Base-by-base conservation (phyloP, 495 filamentous ascomycete species). In the Tuber microsphaerosporum region DNA sequence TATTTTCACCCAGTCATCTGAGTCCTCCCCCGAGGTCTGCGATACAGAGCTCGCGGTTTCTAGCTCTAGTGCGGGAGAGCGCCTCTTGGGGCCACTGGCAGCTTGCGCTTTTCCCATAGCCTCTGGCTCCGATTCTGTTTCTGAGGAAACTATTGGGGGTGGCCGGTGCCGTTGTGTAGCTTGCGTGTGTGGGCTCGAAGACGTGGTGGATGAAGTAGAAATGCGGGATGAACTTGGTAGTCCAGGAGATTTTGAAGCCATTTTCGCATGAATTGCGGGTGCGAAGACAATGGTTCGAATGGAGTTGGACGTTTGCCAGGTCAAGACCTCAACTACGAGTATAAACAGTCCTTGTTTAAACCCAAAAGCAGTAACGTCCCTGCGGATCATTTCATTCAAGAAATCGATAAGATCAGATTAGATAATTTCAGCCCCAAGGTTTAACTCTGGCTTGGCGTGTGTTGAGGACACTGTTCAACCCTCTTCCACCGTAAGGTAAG, bases 91-190 rank as follows among this genome's bases (percentile, higher is more conserved):
- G 26, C 26, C 26, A 7, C 56, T 34, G 12, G n/a, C 16, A 65
- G 12, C 56, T 34, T 65, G 56, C 14, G 56, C 26, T 65, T 65
- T 65, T 31, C 56, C 14, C 0, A 72, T 20, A 20, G 61, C 37
- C 61, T 73, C 73, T 41, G 76, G 45, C 44, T 79, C 77, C 10
- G 51, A 72, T 75, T 79, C 73, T 42, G 56, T 34, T 26, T 79
- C 77, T 1, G 82, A 77, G 26, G 75, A 76, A 75, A 82, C 75
- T 43, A 77, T 69, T 51, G 69, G 51, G 22, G 81, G 78, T n/a
- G 73, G 76, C 45, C 81, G 75, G 69, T 78, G 83, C 75, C 46
- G 69, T 39, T 31, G 39, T 75, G 43, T 61, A 37, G 8, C 10
- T 31, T 71, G 73, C 39, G 44, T 17, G 5, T 71, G 16, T 31